Evolutionary conservation across 2,329 filamentous ascomycete genomes (phyloP), one percentile per base, ranked within the genome.

Genomic region (Botrytis elliptica): DNA sequence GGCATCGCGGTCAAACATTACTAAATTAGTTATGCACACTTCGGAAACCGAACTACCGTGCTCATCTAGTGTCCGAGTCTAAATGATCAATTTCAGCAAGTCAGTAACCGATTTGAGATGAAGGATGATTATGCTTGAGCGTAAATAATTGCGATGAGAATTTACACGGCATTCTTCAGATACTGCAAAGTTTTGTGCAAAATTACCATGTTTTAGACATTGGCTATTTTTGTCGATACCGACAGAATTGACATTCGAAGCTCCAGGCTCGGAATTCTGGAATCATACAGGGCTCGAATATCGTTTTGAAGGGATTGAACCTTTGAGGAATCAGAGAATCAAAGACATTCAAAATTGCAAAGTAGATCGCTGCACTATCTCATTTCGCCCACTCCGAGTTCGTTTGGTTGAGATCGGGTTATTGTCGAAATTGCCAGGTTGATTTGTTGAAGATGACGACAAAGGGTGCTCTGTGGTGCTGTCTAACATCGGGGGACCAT

Each of bases 391-490:
- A 60, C 40, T 60, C 67, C 52, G 46, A 55, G 63, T 46, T 22
- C 33, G 46, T 29, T 52, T 67, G 66, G 66, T 49, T 49, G 64
- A 66, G 36, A 49, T 66, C 44, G 42, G 12, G 14, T 38, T 66
- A 25, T 55, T 67, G 33, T 67, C 14, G 33, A 67, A 67, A 52
- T 38, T 38, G 36, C 64, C 36, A 40, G 44, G 64, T 40, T 67
- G 33, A 68, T 55, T 22, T 68, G 46, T 52, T 68, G 69, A 71
- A 52, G 70, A 64, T 71, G 70, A 71, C 60, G 60, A 71, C 70
- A 71, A 71, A 55, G 12, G 12, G 36, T 38, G 33, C 33, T 52
- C 29, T 52, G 46, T 52, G 65, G 65, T 55, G n/a, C 25, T 71
- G 60, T 71, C 70, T 71, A 71, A 71, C 33, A 71, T 55, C 59